Percentiles rank a stretch among this genome's conserved stretches.
Conservation (phyloP, 345 rosid genomes). For the Eucalyptus tenuipes region DNA sequence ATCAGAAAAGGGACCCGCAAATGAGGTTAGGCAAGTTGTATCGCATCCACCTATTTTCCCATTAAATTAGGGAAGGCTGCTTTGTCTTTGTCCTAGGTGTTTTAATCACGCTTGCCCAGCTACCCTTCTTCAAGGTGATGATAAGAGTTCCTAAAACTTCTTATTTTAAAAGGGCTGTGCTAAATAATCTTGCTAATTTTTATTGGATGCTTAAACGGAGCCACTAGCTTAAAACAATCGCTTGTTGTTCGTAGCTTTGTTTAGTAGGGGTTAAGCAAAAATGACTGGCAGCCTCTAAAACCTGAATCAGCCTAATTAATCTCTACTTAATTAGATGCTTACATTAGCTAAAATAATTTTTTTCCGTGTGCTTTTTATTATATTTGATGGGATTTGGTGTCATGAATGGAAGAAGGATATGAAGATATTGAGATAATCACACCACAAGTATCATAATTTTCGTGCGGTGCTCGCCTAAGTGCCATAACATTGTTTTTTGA, state of each 20-base stretch:
- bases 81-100: background rate
- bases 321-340: background rate
- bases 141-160: background rate
- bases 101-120: background rate
- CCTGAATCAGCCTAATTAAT: background rate
- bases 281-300: background rate
- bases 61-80: background rate
- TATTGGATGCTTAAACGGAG: background rate
- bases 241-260: background rate
- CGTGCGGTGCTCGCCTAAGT: no score
- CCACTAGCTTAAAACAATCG: background rate
- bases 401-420: background rate
- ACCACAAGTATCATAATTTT: accelerated
- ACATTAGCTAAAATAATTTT: background rate
- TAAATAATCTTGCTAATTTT: background rate
- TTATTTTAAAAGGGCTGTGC: background rate
- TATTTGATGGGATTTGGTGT: background rate
- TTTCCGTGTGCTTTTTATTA: background rate
- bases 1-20: background rate
- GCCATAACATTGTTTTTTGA: no score
- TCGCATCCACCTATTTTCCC: background rate
- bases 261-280: background rate
- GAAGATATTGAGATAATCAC: background rate
- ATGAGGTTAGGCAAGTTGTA: background rate
- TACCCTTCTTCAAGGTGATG: background rate